phyloP scores from a whole-genome alignment of 768 basidiomycete species.

The Tulasnella calospora region DNA sequence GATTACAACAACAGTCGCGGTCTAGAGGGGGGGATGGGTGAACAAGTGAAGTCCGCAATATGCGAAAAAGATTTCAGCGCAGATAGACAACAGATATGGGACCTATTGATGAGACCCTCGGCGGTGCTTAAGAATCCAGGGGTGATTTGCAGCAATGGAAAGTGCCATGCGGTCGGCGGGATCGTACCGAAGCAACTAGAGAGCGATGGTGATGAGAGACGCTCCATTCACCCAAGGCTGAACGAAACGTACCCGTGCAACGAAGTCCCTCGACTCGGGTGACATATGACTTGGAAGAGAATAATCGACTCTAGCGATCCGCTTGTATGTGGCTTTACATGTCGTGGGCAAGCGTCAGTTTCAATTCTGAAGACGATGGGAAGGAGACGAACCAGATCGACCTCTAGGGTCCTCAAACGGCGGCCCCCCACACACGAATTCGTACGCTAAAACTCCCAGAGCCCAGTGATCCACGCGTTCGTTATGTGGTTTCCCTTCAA shows the following conservation, averaged over 20 bases:
- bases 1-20: neutral
- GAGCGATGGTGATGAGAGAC: neutral
- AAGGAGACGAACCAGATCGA: slow-evolving; percentile 52
- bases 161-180: slow-evolving; percentile 73
- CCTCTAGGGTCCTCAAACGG: slow-evolving; percentile 84
- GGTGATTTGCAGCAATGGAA: slow-evolving; percentile 68
- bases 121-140: slow-evolving; percentile 62
- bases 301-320: slow-evolving; percentile 85
- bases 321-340: slow-evolving; percentile 72
- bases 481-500: slow-evolving; percentile 82
- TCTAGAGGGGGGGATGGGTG: neutral
- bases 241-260: slow-evolving; percentile 48
- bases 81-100: neutral
- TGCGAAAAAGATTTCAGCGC: neutral
- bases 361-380: neutral
- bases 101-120: slow-evolving; percentile 7
- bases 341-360: neutral
- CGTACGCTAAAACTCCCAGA: slow-evolving; percentile 91
- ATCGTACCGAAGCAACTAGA: slow-evolving; percentile 72
- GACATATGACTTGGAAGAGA: slow-evolving; percentile 56
- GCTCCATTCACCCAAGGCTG: neutral
- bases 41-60: neutral
- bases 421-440: slow-evolving; percentile 81
- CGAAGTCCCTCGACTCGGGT: slow-evolving; percentile 61
- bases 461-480: slow-evolving; percentile 96